Percentiles rank a stretch among this genome's conserved stretches.
Conservation (phyloP, 495 filamentous ascomycete genomes). For the Ramalina peruviana region DNA sequence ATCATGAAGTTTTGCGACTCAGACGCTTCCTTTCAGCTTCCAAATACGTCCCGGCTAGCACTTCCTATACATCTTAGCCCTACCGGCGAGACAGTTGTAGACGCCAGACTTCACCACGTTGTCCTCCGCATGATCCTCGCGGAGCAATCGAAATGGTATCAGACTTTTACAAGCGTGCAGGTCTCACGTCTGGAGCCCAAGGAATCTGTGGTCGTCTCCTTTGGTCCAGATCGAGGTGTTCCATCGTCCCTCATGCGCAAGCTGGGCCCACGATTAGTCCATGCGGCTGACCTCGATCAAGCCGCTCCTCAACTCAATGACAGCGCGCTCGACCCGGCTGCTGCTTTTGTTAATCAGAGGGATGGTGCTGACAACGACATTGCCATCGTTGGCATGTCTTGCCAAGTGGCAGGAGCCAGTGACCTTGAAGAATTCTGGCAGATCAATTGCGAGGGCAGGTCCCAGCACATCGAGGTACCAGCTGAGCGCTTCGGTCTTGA, state of each 20-base stretch:
- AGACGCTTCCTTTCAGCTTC: constrained; percentile 23
- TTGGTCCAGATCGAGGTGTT: constrained; percentile 29
- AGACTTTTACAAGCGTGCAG: constrained; percentile 17
- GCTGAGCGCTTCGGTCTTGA: constrained; percentile 25
- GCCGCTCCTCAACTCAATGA: not conserved
- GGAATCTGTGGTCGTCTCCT: constrained; percentile 20
- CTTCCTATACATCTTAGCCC: constrained; percentile 20
- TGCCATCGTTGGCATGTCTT: constrained; percentile 3
- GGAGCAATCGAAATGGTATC: constrained; percentile 29
- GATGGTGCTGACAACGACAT: not conserved
- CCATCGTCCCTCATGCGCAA: constrained; percentile 22
- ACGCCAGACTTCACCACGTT: constrained; percentile 16
- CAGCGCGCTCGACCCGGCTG: not conserved
- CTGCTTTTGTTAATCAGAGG: not conserved
- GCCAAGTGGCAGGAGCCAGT: not conserved
- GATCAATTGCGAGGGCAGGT: constrained; percentile 25
- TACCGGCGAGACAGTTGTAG: not conserved
- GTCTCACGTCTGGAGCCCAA: not conserved
- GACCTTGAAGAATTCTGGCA: constrained; percentile 25
- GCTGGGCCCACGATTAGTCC: constrained; percentile 14
- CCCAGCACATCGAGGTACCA: constrained; percentile 28
- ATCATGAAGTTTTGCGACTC: constrained; percentile 17
- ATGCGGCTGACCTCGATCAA: not conserved
- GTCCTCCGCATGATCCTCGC: constrained; percentile 28
- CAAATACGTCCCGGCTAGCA: constrained; percentile 22